phyloP scores from a whole-genome alignment of 116 monocot species.

The Thalassia testudinum region DNA sequence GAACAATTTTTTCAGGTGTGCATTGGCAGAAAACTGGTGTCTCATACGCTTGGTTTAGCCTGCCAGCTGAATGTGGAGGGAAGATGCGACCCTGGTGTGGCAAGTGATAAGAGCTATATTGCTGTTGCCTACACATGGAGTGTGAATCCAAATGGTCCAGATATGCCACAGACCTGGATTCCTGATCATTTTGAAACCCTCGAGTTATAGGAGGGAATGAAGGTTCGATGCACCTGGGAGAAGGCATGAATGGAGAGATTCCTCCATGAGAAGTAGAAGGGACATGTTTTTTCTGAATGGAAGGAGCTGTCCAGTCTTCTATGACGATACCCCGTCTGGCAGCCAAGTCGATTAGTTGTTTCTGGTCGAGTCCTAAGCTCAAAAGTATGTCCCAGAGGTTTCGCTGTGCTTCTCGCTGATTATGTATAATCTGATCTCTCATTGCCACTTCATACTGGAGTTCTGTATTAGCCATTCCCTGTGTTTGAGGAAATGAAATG shows the following conservation, averaged over 20 bases:
- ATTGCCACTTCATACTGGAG: constrained; percentile 98
- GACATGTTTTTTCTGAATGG: constrained; percentile 6
- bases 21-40: constrained; percentile 7
- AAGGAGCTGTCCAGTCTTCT: constrained; percentile 47
- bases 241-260: constrained; percentile 8
- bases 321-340: constrained; percentile 68
- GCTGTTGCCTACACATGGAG: constrained; percentile 31
- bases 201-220: constrained; percentile 18
- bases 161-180: constrained; percentile 21
- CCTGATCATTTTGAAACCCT: constrained; percentile 47
- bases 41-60: constrained; percentile 3
- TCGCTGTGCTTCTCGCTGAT: constrained; percentile 71
- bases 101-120: constrained; percentile 40
- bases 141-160: constrained; percentile 17
- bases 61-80: constrained; percentile 8
- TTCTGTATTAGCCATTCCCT: constrained; percentile 93
- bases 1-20: constrained; percentile 19
- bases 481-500: neutral
- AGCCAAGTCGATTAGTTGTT: constrained; percentile 61
- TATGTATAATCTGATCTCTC: constrained; percentile 85
- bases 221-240: constrained; percentile 5
- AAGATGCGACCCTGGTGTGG: constrained; percentile 19
- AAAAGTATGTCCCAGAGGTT: constrained; percentile 77
- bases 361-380: constrained; percentile 74
- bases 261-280: constrained; percentile 11